Percentiles rank a stretch among this genome's conserved stretches.
Evolutionary conservation across 2,329 filamentous ascomycete species (phyloP).

Genomic region (Chaetomiaceae sp.): DNA sequence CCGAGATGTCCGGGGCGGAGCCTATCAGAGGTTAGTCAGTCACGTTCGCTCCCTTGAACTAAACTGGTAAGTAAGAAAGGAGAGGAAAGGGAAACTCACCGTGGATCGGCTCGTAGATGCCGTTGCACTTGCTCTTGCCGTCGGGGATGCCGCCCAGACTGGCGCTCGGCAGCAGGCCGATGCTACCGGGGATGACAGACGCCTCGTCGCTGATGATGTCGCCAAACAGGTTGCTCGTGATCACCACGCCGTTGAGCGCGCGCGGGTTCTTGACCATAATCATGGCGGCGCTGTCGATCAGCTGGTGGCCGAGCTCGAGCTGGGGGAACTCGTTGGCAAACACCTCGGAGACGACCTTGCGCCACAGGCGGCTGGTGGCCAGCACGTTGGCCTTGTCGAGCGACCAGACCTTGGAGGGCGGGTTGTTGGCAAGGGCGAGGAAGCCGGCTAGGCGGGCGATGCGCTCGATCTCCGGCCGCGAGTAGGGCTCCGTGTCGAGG

Average conservation of each 20-base stretch:
- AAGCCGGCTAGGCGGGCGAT: slow-evolving; percentile 75
- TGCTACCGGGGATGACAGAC: slow-evolving; percentile 83
- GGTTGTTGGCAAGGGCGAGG: slow-evolving; percentile 70
- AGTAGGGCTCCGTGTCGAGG: slow-evolving; percentile 83
- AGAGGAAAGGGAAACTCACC: slow-evolving; percentile 44
- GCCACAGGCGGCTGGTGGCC: slow-evolving; percentile 83
- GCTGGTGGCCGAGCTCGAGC: slow-evolving; percentile 75
- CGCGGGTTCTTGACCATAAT: slow-evolving; percentile 92
- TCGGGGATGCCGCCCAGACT: slow-evolving; percentile 82
- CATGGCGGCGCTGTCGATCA: slow-evolving; percentile 97
- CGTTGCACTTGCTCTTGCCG: slow-evolving; percentile 77
- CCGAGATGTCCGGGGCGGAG: slow-evolving; percentile 88
- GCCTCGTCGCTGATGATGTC: slow-evolving; percentile 97
- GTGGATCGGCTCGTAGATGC: slow-evolving; percentile 97
- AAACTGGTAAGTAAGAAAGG: background rate
- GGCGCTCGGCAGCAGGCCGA: slow-evolving; percentile 83
- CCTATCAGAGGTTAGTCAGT: slow-evolving; percentile 39
- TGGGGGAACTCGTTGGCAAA: slow-evolving; percentile 87
- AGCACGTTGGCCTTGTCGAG: slow-evolving; percentile 97
- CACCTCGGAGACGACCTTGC: slow-evolving; percentile 76
- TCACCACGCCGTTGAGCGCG: slow-evolving; percentile 79
- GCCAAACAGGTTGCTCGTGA: slow-evolving; percentile 91
- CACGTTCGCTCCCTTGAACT: background rate
- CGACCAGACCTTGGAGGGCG: slow-evolving; percentile 73
- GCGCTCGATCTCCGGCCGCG: slow-evolving; percentile 77